Evolutionary conservation across 2,329 filamentous ascomycete genomes (phyloP), one percentile per base, ranked within the genome.

Genomic region (Xylaria hypoxylon): DNA sequence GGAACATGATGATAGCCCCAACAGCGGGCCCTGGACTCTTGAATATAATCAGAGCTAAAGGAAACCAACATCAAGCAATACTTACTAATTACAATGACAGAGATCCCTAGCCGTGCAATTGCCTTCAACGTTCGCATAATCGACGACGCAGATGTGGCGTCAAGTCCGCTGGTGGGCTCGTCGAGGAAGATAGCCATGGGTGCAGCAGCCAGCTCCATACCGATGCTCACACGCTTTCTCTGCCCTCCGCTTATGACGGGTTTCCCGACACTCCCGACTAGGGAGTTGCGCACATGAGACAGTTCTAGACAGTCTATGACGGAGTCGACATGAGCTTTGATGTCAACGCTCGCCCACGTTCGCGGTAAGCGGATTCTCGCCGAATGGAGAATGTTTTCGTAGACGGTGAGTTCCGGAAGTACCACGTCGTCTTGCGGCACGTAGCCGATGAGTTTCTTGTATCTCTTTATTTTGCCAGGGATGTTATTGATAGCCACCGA

Each of bases 351-450:
- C 3, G 76, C 79, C 85, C 85, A 88, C 4, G 78, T 82, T 2
- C 81, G 77, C 0, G 86, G 85, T 15, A 89, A 77, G 17, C 85
- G 81, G 38, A 87, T 80, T 15, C 82, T 80, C 17, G 86, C 87
- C 0, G 86, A 87, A 68, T 89, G 86, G 4, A 88, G 77, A 47
- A 90, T 87, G 64, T 89, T 89, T 73, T 90, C 87, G 57, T 83
- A 82, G 5, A 89, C 86, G 0, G 87, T 89, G 51, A 89, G 76
- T 72, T 89, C 85, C 0, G 86, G 84, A 10, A 88, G 79, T 2
- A 89, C 82, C 28, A 89, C 82, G 72, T 89, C 87, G 67, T 89
- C 85, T 70, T 89, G 87, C 1, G 87, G 87, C 2, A 89, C 87
- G 65, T 88, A 89, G 24, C 86, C 86, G 28, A 89, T 87, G 64